A percentile compares a stretch with the other conserved stretches of the same genome.
phyloP scores from a whole-genome alignment of 176 grass and related monocot species.

The Juncus effusus region DNA sequence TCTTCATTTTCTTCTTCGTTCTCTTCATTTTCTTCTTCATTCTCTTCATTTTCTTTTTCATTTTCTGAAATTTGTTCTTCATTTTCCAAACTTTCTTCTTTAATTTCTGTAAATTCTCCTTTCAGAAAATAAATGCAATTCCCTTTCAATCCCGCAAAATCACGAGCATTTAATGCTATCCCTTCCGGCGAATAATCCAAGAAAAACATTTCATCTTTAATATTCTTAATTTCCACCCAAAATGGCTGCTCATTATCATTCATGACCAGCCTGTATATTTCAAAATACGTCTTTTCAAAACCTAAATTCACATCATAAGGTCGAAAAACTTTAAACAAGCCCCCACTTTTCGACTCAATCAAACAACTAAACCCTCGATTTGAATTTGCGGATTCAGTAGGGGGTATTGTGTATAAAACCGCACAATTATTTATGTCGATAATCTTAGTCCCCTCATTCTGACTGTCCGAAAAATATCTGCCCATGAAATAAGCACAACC shows the following conservation, averaged over 20 bases:
- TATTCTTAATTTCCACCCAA: no score
- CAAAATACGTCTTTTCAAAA: no score
- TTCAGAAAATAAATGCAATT: slow-evolving; percentile 20
- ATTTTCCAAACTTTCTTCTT: no score
- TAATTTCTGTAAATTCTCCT: background rate
- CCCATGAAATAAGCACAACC: background rate
- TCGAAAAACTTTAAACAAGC: background rate
- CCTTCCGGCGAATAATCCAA: slow-evolving; percentile 8
- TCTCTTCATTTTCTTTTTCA: no score
- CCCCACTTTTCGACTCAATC: background rate
- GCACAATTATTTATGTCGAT: no score
- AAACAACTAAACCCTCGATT: background rate
- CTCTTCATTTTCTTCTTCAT: no score
- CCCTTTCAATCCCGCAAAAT: background rate
- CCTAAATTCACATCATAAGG: no score
- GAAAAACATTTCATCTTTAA: slow-evolving; percentile 9
- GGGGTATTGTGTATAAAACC: background rate
- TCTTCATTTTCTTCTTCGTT: no score
- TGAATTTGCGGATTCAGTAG: background rate
- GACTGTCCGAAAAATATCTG: background rate
- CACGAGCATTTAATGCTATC: background rate
- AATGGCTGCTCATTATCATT: no score
- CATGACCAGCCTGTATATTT: no score
- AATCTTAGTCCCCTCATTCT: no score
- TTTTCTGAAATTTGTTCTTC: no score